These are phyloP conservation scores for Rhytidiadelphus loreus DNA, from an alignment of 225 moss, liverwort and hornwort species.

Conservation along the genomic window DNA sequence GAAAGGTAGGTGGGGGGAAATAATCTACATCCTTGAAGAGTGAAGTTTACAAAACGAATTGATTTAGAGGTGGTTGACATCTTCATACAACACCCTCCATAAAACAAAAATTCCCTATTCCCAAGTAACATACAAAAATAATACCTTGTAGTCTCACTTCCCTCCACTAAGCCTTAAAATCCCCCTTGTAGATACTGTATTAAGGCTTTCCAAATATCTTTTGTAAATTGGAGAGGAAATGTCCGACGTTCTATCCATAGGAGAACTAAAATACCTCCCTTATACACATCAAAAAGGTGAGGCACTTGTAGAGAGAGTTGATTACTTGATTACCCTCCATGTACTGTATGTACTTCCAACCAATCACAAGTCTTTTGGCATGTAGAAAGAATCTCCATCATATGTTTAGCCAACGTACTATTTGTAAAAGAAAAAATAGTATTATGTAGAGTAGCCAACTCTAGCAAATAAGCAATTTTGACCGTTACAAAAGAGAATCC, in stretches of 20 bases:
- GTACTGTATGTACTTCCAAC: not conserved
- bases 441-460: not conserved
- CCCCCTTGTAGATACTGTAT: not conserved
- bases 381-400: not conserved
- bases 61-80: not conserved
- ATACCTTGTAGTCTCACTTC: not conserved
- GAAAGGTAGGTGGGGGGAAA: accelerated
- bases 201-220: not conserved
- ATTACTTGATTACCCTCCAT: not conserved
- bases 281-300: accelerated
- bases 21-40: not conserved
- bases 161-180: accelerated
- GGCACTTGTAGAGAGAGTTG: not conserved
- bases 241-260: accelerated
- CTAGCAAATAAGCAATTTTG: not conserved
- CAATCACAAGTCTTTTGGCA: not conserved
- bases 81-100: not conserved
- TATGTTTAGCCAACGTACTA: not conserved
- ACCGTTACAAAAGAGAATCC: not conserved
- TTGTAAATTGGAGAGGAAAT: too few species aligned
- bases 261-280: not conserved
- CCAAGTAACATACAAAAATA: not conserved
- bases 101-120: too few species aligned
- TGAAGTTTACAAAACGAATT: too few species aligned
- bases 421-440: not conserved